These are phyloP conservation scores for Pecoramyces ruminantium DNA, from an alignment of 192 early-diverging fungal genomes.

Conservation along the genomic window DNA sequence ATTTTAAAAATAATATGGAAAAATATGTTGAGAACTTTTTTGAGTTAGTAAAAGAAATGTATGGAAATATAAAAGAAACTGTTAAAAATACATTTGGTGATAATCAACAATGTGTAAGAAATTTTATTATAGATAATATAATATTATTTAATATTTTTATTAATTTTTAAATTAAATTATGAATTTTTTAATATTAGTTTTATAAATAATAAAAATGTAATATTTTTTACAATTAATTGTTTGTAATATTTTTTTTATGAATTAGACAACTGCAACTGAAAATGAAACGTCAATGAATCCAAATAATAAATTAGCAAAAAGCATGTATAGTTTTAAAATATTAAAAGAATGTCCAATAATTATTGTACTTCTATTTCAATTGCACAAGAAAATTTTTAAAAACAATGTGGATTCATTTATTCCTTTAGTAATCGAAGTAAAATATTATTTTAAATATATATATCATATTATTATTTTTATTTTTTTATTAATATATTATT, in stretches of 20 bases:
- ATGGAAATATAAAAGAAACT: constrained; percentile 74
- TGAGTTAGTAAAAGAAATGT: constrained; percentile 84
- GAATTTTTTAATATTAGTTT: no score
- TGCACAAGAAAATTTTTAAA: constrained; percentile 63
- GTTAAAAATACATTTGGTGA: constrained; percentile 66
- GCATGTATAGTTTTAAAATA: constrained; percentile 87
- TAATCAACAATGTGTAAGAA: neutral
- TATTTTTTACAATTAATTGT: no score
- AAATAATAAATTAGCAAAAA: constrained; percentile 47
- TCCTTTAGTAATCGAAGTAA: constrained; percentile 69
- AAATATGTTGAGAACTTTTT: constrained; percentile 78
- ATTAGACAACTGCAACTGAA: constrained; percentile 21
- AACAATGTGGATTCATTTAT: constrained; percentile 72
- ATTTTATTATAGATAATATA: no score
- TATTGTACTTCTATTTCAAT: constrained; percentile 84
- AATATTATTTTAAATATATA: no score
- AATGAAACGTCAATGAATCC: constrained; percentile 22
- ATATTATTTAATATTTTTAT: no score
- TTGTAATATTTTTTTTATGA: no score
- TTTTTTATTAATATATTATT: neutral
- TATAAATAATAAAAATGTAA: no score
- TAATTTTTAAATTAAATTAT: no score
- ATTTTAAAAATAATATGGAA: constrained; percentile 63
- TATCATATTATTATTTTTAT: no score
- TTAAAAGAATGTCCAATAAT: constrained; percentile 97